Conservation (phyloP, 345 rosid genomes). For the Kandelia obovata region DNA sequence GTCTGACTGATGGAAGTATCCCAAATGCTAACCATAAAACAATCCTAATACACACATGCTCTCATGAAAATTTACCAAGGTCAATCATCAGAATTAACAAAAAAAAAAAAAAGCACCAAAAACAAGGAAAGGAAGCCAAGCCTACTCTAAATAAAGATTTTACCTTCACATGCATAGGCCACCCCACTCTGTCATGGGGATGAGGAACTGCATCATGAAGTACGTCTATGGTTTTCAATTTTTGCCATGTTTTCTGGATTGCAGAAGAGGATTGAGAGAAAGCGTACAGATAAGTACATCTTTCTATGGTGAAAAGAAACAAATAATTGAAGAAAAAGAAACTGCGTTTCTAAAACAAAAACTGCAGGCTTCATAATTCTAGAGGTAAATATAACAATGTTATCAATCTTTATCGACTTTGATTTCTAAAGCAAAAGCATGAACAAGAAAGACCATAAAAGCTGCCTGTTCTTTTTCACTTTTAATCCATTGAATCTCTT, state of each 20-base stretch:
- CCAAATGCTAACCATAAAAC: no score
- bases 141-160: slow-evolving; percentile 2
- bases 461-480: not conserved
- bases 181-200: slow-evolving; percentile 63
- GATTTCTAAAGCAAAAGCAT: no score
- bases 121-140: no score
- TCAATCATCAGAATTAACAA: no score
- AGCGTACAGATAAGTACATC: not conserved
- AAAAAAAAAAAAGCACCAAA: no score
- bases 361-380: not conserved
- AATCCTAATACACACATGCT: no score
- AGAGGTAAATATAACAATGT: not conserved
- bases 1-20: no score
- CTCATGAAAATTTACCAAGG: no score
- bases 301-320: not conserved
- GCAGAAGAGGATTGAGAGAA: not conserved
- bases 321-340: not conserved
- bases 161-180: slow-evolving; percentile 85
- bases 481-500: not conserved
- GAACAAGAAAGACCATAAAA: not conserved
- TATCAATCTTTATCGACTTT: not conserved
- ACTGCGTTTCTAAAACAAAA: not conserved
- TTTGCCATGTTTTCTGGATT: slow-evolving; percentile 87
- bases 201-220: slow-evolving; percentile 80
- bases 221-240: slow-evolving; percentile 47